phyloP scores from a whole-genome alignment of 768 basidiomycete species.

The Tricholoma sp. region DNA sequence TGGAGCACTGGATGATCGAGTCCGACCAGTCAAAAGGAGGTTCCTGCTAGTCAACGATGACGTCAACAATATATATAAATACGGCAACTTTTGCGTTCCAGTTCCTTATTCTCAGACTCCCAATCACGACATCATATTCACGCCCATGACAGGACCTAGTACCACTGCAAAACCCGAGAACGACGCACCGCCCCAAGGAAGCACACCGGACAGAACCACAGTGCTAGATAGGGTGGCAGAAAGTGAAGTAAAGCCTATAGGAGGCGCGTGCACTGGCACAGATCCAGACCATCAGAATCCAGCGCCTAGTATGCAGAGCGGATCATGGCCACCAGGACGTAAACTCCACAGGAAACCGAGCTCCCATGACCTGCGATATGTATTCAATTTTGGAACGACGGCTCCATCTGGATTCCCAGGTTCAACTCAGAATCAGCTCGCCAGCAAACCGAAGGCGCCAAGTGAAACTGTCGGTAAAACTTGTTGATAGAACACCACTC shows the following conservation, averaged over 20 bases:
- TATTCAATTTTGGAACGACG: slow-evolving; percentile 15
- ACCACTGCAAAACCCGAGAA: neutral
- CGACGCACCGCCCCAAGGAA: neutral
- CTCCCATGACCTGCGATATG: slow-evolving; percentile 26
- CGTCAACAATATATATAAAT: no score
- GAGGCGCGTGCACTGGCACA: neutral
- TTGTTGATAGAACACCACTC: neutral
- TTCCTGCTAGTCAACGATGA: no score
- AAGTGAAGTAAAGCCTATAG: neutral
- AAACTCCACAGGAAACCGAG: slow-evolving; percentile 31
- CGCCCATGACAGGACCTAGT: neutral
- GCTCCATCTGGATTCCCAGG: neutral
- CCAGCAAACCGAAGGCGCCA: neutral
- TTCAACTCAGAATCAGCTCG: neutral
- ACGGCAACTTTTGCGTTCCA: no score
- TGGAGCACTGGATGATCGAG: no score
- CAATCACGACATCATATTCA: no score
- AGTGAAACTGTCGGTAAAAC: neutral
- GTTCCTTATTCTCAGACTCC: no score
- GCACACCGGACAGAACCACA: neutral
- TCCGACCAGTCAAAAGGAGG: no score
- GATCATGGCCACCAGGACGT: slow-evolving; percentile 4
- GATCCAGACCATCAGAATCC: neutral
- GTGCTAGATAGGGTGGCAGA: neutral
- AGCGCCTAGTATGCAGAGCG: neutral